Conservation (phyloP, 768 basidiomycete genomes). For the Pisolithus marmoratus region DNA sequence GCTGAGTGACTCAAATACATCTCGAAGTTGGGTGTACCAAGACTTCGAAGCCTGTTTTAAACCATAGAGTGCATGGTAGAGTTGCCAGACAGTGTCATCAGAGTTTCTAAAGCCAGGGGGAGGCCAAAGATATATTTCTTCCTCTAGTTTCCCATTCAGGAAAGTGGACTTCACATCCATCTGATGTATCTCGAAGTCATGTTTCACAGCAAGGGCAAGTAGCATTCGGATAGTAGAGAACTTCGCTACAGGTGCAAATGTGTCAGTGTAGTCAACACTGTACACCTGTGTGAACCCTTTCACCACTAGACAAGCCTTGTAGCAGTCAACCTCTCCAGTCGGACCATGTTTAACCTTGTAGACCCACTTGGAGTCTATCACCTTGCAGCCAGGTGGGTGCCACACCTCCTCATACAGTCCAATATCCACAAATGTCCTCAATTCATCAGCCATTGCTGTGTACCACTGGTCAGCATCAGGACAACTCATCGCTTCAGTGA, state of each 20-base stretch:
- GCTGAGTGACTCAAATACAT: neutral
- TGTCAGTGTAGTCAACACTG: no score
- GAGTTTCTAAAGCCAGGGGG: neutral
- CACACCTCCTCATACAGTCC: neutral
- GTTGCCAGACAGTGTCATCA: neutral
- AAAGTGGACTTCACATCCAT: no score
- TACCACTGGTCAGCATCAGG: neutral
- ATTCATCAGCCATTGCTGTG: neutral
- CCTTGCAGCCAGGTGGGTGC: no score
- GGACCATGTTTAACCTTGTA: neutral
- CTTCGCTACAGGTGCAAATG: no score
- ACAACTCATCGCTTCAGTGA: neutral
- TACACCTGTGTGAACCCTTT: no score
- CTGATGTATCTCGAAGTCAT: no score
- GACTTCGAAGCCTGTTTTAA: constrained; percentile 3
- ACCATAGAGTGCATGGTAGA: neutral
- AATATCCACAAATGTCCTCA: neutral
- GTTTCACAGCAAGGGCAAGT: no score
- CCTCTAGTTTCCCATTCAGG: neutral
- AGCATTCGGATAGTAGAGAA: no score
- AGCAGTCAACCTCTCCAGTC: no score
- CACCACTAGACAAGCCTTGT: no score
- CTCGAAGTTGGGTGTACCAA: neutral
- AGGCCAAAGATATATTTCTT: neutral
- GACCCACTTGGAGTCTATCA: neutral